Conservation (phyloP, 148 eudicot species). For the Polygonum aviculare region DNA sequence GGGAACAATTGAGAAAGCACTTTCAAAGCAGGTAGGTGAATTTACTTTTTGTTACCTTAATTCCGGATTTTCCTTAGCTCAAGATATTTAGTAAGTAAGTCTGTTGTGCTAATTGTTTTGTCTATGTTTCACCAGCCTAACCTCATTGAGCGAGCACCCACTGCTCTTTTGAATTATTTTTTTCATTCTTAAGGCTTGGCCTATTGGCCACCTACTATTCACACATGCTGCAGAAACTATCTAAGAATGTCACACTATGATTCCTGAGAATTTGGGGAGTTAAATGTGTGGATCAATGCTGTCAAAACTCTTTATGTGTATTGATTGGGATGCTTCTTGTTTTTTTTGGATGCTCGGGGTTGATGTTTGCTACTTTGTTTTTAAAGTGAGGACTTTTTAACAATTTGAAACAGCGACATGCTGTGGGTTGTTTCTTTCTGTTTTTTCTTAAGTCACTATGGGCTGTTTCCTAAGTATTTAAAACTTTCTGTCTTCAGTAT, state of each 20-base stretch:
- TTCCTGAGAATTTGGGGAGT: not conserved
- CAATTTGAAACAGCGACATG: not conserved
- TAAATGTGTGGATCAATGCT: not conserved
- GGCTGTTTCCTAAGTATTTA: too few relatives aligned
- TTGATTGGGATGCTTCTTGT: not conserved
- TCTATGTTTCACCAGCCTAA: not conserved
- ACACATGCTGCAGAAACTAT: not conserved
- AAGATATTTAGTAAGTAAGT: not conserved
- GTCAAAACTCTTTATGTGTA: not conserved
- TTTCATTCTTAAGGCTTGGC: not conserved
- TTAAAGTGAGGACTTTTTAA: not conserved
- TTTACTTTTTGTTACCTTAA: not conserved
- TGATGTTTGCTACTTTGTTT: not conserved
- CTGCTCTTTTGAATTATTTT: not conserved
- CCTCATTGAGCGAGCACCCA: not conserved
- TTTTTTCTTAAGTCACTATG: too few relatives aligned
- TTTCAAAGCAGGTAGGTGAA: slow-evolving; percentile 64
- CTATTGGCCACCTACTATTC: not conserved
- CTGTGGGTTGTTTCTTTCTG: not conserved
- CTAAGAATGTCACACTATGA: not conserved
- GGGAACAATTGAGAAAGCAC: slow-evolving; percentile 86
- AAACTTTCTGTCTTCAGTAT: too few relatives aligned
- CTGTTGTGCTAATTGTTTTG: not conserved
- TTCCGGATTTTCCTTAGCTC: not conserved
- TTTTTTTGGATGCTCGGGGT: not conserved